phyloP scores from a whole-genome alignment of 1,139 yeast genomes.

The Chernovozyma sophiae-reginae region DNA sequence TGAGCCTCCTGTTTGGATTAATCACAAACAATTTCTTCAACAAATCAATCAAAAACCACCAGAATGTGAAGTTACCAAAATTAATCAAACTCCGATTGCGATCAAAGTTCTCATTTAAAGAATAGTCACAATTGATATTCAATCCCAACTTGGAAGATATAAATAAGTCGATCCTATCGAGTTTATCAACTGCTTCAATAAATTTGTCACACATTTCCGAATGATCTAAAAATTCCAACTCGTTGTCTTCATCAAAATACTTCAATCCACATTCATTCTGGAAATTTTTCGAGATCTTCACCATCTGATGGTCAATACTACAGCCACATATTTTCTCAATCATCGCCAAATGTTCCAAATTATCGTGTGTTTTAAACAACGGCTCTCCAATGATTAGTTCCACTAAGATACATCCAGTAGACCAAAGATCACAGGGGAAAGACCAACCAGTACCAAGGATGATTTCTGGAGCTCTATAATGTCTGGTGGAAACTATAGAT shows the following conservation, averaged over 20 bases:
- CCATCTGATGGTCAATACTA: conserved; percentile 35
- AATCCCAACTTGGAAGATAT: conserved; percentile 38
- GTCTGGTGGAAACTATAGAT: conserved; percentile 87
- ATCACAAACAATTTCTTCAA: conserved; percentile 57
- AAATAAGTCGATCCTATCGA: conserved; percentile 50
- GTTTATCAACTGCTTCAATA: conserved; percentile 47
- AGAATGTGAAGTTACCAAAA: conserved; percentile 59
- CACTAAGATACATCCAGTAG: conserved; percentile 88
- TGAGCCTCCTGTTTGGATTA: conserved; percentile 59
- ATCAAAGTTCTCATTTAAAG: conserved; percentile 39
- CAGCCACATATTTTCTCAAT: conserved; percentile 74
- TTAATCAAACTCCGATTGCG: conserved; percentile 37
- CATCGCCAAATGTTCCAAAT: conserved; percentile 89
- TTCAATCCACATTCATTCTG: conserved; percentile 43
- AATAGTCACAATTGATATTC: conserved; percentile 36
- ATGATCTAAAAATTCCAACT: conserved; percentile 12
- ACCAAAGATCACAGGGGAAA: conserved; percentile 93
- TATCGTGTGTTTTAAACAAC: conserved; percentile 90
- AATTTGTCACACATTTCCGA: conserved; percentile 44
- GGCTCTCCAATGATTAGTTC: conserved; percentile 96
- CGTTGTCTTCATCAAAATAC: conserved; percentile 26
- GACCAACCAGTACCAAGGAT: conserved; percentile 93
- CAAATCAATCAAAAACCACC: conserved; percentile 74
- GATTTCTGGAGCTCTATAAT: conserved; percentile 96
- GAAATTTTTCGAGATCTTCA: conserved; percentile 29